Evolutionary conservation across 2,329 filamentous ascomycete genomes (phyloP).

Genomic region (Leptodontidium sp.): DNA sequence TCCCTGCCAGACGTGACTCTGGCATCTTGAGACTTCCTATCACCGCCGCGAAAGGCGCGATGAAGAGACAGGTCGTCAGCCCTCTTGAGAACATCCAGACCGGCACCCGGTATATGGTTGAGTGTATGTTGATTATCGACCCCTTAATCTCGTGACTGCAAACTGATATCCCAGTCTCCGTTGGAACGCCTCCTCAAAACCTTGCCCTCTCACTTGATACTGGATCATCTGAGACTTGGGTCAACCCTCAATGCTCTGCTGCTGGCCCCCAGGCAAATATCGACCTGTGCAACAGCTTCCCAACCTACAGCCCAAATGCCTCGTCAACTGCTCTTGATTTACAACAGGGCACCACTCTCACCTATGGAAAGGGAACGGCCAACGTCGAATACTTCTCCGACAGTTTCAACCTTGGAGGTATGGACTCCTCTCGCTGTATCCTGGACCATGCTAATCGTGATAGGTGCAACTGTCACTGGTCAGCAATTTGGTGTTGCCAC

Average conservation of each 20-base stretch:
- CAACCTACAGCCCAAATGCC: constrained; percentile 16
- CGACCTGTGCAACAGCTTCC: constrained; percentile 22
- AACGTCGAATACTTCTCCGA: constrained; percentile 23
- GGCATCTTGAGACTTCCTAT: constrained; percentile 28
- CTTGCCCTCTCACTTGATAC: constrained; percentile 25
- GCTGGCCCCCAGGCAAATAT: constrained; percentile 1
- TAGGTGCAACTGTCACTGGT: constrained; percentile 21
- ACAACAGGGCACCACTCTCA: not conserved
- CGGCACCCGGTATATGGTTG: constrained; percentile 28
- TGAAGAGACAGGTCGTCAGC: constrained; percentile 18
- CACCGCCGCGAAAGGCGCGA: constrained; percentile 1
- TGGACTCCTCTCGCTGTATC: not conserved
- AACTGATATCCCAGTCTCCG: constrained; percentile 19
- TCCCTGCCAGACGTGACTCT: constrained; percentile 19
- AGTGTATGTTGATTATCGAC: constrained; percentile 21
- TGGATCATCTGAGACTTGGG: constrained; percentile 31
- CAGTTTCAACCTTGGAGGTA: constrained; percentile 24
- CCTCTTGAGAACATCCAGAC: constrained; percentile 25
- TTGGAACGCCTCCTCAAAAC: constrained; percentile 26
- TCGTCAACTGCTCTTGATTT: constrained; percentile 22
- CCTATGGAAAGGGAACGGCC: constrained; percentile 25
- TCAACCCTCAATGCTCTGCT: constrained; percentile 26
- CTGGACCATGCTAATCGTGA: not conserved
- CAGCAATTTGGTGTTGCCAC: constrained; percentile 28
- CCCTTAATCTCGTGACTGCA: not conserved